phyloP scores from a whole-genome alignment of 106 monocot species.

The Agapanthus africanus region DNA sequence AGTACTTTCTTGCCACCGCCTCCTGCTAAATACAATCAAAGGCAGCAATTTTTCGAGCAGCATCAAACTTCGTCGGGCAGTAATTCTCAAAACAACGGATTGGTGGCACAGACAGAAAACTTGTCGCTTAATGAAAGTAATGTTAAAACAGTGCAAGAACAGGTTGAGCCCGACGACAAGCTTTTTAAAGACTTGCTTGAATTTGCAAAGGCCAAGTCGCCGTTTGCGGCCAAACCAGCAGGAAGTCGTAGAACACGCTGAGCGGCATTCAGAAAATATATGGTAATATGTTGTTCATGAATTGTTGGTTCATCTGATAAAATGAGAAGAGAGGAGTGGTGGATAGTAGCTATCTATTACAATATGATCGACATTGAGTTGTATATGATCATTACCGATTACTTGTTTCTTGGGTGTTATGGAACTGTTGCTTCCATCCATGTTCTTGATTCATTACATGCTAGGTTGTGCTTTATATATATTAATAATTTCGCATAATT shows the following conservation, averaged over 20 bases:
- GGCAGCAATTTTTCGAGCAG: conserved; percentile 28
- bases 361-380: too few species aligned
- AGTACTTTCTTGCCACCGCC: conserved; percentile 13
- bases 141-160: too few species aligned
- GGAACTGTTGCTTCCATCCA: too few species aligned
- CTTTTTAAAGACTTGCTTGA: conserved; percentile 95
- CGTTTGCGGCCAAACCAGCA: conserved; percentile 43
- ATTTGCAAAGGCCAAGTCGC: conserved; percentile 71
- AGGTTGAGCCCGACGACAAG: conserved; percentile 67
- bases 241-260: conserved; percentile 53
- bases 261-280: neutral
- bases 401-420: too few species aligned
- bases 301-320: too few species aligned
- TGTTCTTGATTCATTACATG: too few species aligned
- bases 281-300: conserved; percentile 3
- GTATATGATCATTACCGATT: too few species aligned
- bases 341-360: too few species aligned
- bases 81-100: conserved; percentile 10
- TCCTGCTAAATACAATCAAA: conserved; percentile 19
- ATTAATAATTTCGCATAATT: too few species aligned
- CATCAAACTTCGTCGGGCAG: conserved; percentile 4
- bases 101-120: conserved; percentile 5
- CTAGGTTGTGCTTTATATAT: too few species aligned
- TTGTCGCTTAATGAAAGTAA: conserved; percentile 18
- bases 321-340: too few species aligned